These are phyloP conservation scores for Penicillium flavigenum DNA, from an alignment of 495 filamentous ascomycete species.

Conservation along the genomic window DNA sequence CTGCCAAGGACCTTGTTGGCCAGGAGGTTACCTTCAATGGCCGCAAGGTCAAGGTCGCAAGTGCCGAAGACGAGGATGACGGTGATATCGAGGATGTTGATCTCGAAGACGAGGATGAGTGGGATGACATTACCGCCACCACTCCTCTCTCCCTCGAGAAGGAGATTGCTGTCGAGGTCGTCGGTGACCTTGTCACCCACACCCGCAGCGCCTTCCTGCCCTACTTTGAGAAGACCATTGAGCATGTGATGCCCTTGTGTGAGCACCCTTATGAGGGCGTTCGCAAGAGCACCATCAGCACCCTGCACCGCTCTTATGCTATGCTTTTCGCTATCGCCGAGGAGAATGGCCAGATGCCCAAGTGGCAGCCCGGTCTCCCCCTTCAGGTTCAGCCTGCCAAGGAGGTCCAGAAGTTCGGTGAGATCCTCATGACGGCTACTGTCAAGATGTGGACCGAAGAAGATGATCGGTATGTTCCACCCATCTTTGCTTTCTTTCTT, in stretches of 20 bases:
- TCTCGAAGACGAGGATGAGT: slow-evolving; percentile 74
- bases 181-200: slow-evolving; percentile 88
- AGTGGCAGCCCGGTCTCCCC: slow-evolving; percentile 88
- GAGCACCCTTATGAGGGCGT: slow-evolving; percentile 93
- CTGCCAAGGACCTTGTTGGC: slow-evolving; percentile 72
- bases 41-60: slow-evolving; percentile 80
- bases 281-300: slow-evolving; percentile 84
- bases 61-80: slow-evolving; percentile 56
- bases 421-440: slow-evolving; percentile 81
- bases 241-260: slow-evolving; percentile 71
- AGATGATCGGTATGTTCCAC: slow-evolving; percentile 73
- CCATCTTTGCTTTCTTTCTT: slow-evolving; percentile 29
- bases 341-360: slow-evolving; percentile 71
- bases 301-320: slow-evolving; percentile 89
- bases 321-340: slow-evolving; percentile 85
- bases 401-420: slow-evolving; percentile 81
- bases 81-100: slow-evolving; percentile 62
- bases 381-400: slow-evolving; percentile 71
- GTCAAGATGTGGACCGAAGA: slow-evolving; percentile 84
- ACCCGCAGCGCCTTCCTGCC: slow-evolving; percentile 75
- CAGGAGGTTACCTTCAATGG: slow-evolving; percentile 74
- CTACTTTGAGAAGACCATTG: slow-evolving; percentile 88
- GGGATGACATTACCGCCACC: slow-evolving; percentile 78
- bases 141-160: slow-evolving; percentile 92
- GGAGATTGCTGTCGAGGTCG: slow-evolving; percentile 92